Percentiles rank a stretch among this genome's conserved stretches.
phyloP scores from a whole-genome alignment of 208 protist species.

The Trypanosoma avium region DNA sequence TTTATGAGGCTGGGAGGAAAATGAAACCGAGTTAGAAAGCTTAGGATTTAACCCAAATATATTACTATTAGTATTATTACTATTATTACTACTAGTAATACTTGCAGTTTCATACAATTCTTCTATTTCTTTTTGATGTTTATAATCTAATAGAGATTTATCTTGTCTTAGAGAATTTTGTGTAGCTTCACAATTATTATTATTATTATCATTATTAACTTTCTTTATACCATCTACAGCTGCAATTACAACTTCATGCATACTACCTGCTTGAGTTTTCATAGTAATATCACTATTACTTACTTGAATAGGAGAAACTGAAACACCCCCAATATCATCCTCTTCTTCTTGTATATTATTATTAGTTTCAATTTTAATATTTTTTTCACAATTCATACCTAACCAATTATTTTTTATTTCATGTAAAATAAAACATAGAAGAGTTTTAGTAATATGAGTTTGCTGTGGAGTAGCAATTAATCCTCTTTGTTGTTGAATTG shows the following conservation, averaged over 20 bases:
- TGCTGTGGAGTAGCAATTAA: not conserved
- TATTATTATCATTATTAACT: not conserved
- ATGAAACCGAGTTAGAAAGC: too few relatives aligned
- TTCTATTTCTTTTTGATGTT: too few relatives aligned
- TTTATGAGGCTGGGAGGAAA: too few relatives aligned
- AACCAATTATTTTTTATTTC: not conserved
- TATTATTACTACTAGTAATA: too few relatives aligned
- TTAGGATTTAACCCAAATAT: too few relatives aligned
- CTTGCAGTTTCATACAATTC: too few relatives aligned
- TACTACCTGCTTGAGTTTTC: not conserved
- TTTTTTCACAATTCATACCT: not conserved
- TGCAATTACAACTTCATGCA: not conserved
- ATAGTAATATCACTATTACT: not conserved
- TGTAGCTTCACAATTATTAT: not conserved
- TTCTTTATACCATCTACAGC: not conserved
- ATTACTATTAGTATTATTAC: too few relatives aligned
- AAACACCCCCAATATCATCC: not conserved
- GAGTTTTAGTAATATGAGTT: not conserved
- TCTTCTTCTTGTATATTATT: not conserved
- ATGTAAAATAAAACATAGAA: not conserved
- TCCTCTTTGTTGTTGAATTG: not conserved
- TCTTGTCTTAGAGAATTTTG: too few relatives aligned
- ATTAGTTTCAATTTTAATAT: not conserved
- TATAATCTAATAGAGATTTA: too few relatives aligned
- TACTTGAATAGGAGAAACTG: constrained; percentile 1